A percentile compares a stretch with the other conserved stretches of the same genome.
These are phyloP conservation scores for Manihot esculenta DNA, from an alignment of 441 rosid species.

Conservation along the genomic window DNA sequence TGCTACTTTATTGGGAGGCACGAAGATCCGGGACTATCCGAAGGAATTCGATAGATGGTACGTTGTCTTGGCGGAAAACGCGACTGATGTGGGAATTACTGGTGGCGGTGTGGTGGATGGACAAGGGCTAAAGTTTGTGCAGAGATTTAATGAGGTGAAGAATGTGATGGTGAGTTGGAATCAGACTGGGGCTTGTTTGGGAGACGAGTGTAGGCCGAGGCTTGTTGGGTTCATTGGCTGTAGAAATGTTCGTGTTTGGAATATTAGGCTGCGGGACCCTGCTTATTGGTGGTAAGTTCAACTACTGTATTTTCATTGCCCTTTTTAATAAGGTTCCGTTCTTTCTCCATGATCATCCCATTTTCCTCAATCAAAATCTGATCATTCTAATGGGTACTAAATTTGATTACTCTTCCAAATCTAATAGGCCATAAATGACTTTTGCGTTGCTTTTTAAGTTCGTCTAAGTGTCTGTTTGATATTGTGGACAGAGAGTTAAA, in stretches of 20 bases:
- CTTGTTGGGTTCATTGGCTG: slow-evolving; percentile 70
- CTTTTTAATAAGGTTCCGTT: too few relatives aligned
- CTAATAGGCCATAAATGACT: too few relatives aligned
- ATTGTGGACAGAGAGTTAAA: too few relatives aligned
- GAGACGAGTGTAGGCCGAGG: slow-evolving; percentile 82
- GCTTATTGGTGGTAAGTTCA: slow-evolving; percentile 86
- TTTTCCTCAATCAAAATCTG: too few relatives aligned
- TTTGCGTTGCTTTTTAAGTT: too few relatives aligned
- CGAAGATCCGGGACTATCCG: slow-evolving; percentile 63
- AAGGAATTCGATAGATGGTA: slow-evolving; percentile 58
- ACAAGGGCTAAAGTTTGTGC: slow-evolving; percentile 69
- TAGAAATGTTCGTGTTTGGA: slow-evolving; percentile 57
- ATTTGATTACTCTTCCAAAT: too few relatives aligned
- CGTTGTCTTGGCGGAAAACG: slow-evolving; percentile 74
- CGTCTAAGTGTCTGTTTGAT: too few relatives aligned
- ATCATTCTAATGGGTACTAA: too few relatives aligned
- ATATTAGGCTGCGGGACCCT: slow-evolving; percentile 54
- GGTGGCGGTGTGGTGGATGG: slow-evolving; percentile 87
- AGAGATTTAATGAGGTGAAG: slow-evolving; percentile 55
- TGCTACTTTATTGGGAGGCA: slow-evolving; percentile 67
- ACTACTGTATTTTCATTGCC: neutral
- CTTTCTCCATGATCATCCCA: too few relatives aligned
- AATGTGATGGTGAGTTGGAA: slow-evolving; percentile 96
- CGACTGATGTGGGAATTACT: slow-evolving; percentile 68
- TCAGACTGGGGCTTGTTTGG: slow-evolving; percentile 63